phyloP scores from a whole-genome alignment of 306 rosid genomes.

The Vachellia collinsii region DNA sequence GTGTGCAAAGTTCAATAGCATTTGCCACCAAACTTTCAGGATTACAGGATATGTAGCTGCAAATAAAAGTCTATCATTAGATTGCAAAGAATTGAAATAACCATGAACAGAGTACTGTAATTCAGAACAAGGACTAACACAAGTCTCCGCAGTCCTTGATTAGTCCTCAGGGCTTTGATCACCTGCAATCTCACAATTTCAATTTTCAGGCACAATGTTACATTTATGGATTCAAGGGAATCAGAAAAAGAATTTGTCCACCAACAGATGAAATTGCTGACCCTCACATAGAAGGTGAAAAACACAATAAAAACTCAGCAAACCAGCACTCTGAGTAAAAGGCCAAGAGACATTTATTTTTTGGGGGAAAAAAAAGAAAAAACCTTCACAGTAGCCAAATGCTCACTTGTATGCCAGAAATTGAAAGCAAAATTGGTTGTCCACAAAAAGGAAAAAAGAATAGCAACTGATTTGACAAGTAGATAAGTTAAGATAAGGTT shows the following conservation, averaged over 20 bases:
- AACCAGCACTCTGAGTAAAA: no score
- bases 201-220: conserved; percentile 8
- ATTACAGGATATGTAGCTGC: conserved; percentile 96
- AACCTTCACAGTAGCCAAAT: background rate
- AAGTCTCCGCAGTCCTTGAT: conserved; percentile 69
- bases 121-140: conserved; percentile 68
- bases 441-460: background rate
- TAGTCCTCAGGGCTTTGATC: conserved; percentile 86
- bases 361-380: background rate
- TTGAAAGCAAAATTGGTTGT: background rate
- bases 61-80: conserved; percentile 43
- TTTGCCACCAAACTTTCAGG: conserved; percentile 95
- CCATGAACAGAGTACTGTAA: conserved; percentile 9
- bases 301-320: no score
- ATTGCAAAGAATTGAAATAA: conserved; percentile 8
- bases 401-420: background rate
- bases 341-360: background rate
- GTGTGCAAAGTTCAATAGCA: conserved; percentile 94
- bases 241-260: background rate
- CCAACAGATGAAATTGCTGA: no score
- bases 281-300: no score
- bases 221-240: background rate
- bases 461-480: background rate
- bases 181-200: conserved; percentile 62
- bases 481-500: background rate